Percentiles rank a stretch among this genome's conserved stretches.
Conservation (phyloP, 257 asterid species). For the Voacanga thouarsii region DNA sequence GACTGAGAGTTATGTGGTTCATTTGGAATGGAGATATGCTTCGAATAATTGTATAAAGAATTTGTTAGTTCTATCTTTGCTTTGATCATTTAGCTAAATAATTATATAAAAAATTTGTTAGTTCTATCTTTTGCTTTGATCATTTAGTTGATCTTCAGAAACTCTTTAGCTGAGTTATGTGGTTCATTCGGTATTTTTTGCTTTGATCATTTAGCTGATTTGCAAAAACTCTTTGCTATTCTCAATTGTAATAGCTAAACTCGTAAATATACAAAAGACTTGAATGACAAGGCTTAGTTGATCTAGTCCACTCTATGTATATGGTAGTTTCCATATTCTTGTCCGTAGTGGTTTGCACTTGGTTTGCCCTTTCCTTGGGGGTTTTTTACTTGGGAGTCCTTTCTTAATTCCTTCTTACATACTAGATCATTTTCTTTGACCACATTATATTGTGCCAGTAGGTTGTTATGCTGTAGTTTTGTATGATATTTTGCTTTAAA, state of each 20-base stretch:
- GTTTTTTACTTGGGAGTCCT: too few species aligned
- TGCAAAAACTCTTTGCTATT: too few species aligned
- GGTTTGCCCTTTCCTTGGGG: background rate
- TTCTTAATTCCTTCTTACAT: background rate
- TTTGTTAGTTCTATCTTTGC: background rate
- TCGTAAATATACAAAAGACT: background rate
- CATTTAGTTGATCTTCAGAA: too few species aligned
- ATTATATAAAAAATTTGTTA: too few species aligned
- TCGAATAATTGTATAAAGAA: background rate
- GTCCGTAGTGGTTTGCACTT: background rate
- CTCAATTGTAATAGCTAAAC: too few species aligned
- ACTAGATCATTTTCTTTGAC: background rate
- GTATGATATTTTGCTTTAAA: background rate
- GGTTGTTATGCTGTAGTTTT: background rate
- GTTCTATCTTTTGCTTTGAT: too few species aligned
- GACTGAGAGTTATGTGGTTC: too few species aligned
- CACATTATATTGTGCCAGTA: background rate
- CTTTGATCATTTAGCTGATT: background rate
- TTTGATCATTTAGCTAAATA: too few species aligned
- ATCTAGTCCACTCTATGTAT: background rate
- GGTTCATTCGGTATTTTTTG: too few species aligned
- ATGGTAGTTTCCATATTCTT: background rate
- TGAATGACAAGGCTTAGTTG: background rate
- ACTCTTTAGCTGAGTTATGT: too few species aligned
- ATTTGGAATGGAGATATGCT: background rate